Conservation (phyloP, 345 rosid genomes). For the Geranium brycei region DNA sequence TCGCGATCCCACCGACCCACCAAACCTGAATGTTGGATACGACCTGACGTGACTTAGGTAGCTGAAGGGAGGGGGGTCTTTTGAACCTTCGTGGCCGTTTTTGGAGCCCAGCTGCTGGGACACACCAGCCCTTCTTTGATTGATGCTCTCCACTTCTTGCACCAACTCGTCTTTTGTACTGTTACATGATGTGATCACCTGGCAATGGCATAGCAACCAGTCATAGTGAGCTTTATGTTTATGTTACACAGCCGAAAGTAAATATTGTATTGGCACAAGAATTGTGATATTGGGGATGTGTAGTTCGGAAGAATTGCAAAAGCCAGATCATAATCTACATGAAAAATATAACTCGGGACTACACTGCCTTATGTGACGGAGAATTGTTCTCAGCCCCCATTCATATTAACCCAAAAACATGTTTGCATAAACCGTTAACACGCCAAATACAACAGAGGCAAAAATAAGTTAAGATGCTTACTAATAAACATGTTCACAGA, state of each 20-base stretch:
- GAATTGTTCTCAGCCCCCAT: background rate
- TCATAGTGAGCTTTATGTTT: background rate
- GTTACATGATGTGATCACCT: slow-evolving; percentile 90
- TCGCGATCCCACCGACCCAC: slow-evolving; percentile 78
- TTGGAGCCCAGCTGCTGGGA: slow-evolving; percentile 18
- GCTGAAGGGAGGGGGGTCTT: slow-evolving; percentile 43
- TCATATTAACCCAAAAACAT: background rate
- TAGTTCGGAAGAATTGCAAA: background rate
- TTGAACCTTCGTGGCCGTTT: background rate
- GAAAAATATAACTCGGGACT: background rate
- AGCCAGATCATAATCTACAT: background rate
- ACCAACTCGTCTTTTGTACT: slow-evolving; percentile 76
- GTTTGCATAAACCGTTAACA: background rate
- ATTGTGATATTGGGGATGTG: background rate
- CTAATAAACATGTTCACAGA: background rate
- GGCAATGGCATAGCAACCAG: slow-evolving; percentile 18
- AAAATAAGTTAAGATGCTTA: no score
- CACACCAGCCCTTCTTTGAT: slow-evolving; percentile 29
- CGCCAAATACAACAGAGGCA: no score
- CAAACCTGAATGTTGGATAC: slow-evolving; percentile 80
- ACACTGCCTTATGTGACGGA: background rate
- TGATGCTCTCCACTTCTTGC: slow-evolving; percentile 61
- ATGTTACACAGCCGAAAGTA: background rate
- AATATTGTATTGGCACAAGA: no score
- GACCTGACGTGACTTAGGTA: slow-evolving; percentile 72